Base-by-base conservation (phyloP, 345 rosid species). In the Populus ilicifolia region DNA sequence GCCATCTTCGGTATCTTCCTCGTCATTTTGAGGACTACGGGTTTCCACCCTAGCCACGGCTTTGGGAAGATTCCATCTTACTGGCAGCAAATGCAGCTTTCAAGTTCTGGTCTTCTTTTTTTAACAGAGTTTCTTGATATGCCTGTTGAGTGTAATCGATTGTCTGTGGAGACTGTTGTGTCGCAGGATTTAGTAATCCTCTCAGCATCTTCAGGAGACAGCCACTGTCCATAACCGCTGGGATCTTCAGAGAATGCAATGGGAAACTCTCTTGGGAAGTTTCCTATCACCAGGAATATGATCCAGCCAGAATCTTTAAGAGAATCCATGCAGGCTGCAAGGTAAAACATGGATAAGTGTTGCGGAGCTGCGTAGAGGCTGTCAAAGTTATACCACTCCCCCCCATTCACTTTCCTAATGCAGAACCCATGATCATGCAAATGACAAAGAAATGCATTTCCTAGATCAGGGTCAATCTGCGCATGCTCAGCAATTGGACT, bases 351-450 rank as follows among this genome's bases (percentile, higher is more conserved):
- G 0, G 97, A 93, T 35, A 96, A 87, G 82, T 96, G 94, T 80
- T 88, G 89, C 0, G 98, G 98, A 1, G 98, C 99, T 14, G 97
- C 90, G 39, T 86, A 89, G 27, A 93, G 96, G 79, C 99, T 96
- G 84, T 96, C 97, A 20, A 96, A 96, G 80, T 96, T 96, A 44
- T 96, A 96, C 98, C 98, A 92, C 68, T 96, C 99, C 10, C 91
- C 99, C 10, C 91, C 90, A 27, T 88, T 90, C 72, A 90, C 98
- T 84, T 92, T 91, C 83, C 97, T 86, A 76, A 92, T 93, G 80
- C 96, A 93, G 80, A 93, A 93, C 98, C 98, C 92, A 75, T 96
- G 98, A 83, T 96, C 94, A 78, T 91, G 97, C 88, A 96, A 82
- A 80, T 96, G 99, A 74, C 98, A 96, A 69, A 96, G 90, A 73